Conservation (phyloP, 495 filamentous ascomycete genomes). For the Aspergillus egyptiacus region DNA sequence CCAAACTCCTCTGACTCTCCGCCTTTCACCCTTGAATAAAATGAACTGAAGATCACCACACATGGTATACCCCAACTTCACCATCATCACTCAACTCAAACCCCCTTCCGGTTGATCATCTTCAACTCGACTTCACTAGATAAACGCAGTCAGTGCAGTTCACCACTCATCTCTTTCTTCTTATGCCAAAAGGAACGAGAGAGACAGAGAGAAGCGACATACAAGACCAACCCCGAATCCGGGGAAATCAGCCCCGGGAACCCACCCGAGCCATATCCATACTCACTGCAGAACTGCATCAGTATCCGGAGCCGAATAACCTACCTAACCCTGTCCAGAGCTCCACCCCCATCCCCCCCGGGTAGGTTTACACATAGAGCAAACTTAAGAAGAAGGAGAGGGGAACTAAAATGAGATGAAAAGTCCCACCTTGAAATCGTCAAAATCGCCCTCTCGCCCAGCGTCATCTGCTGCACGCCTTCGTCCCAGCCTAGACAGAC, state of each 20-base stretch:
- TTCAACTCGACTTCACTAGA: constrained; percentile 2
- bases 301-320: background rate
- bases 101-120: background rate
- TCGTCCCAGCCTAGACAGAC: constrained; percentile 1
- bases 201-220: background rate
- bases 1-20: too few relatives aligned
- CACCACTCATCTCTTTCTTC: too few relatives aligned
- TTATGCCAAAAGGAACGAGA: background rate
- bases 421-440: constrained; percentile 1
- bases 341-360: background rate
- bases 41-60: too few relatives aligned
- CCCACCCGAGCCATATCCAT: background rate
- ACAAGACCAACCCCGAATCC: constrained; percentile 4
- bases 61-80: too few relatives aligned
- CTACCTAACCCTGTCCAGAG: background rate
- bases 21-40: too few relatives aligned
- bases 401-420: too few relatives aligned
- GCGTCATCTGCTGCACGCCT: constrained; percentile 3
- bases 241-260: constrained; percentile 5
- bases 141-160: background rate
- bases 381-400: background rate
- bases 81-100: background rate
- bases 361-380: background rate
- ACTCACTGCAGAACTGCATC: background rate
- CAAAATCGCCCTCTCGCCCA: constrained; percentile 4